These are phyloP conservation scores for Metarhizium sp. DNA, from an alignment of 2,329 filamentous ascomycete genomes.

Conservation along the genomic window DNA sequence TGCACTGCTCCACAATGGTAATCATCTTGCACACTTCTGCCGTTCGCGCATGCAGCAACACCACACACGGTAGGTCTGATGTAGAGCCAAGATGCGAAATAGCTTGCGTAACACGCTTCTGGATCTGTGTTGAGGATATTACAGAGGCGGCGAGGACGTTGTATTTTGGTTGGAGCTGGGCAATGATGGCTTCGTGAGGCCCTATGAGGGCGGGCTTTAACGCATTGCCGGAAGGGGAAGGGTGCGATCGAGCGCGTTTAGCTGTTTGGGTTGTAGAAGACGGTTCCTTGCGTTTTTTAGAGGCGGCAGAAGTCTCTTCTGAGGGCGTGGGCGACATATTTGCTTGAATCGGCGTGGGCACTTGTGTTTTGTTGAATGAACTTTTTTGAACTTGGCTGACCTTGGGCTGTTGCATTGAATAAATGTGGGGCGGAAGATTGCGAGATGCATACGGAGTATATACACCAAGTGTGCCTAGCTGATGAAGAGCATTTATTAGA, in stretches of 20 bases:
- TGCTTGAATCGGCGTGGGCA: not conserved
- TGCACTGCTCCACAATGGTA: conserved; percentile 57
- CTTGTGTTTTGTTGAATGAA: not conserved
- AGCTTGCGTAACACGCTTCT: conserved; percentile 39
- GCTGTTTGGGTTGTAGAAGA: not conserved
- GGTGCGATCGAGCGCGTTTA: conserved; percentile 4
- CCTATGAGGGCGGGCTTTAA: conserved; percentile 16
- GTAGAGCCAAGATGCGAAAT: conserved; percentile 31
- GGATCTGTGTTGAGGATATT: conserved; percentile 51
- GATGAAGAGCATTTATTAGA: no score
- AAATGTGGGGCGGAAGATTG: not conserved
- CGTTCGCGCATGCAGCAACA: conserved; percentile 42
- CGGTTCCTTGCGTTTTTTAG: not conserved
- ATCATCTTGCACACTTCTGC: conserved; percentile 54
- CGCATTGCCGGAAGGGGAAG: conserved; percentile 1
- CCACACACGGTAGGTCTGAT: conserved; percentile 20
- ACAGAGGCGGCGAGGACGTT: conserved; percentile 44
- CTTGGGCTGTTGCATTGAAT: not conserved
- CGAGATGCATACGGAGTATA: not conserved
- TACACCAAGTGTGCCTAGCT: not conserved
- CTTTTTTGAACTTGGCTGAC: not conserved
- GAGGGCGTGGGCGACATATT: not conserved
- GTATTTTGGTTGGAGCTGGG: conserved; percentile 35
- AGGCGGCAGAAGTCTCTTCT: not conserved
- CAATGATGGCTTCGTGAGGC: conserved; percentile 33